Evolutionary conservation across 371 early-diverging fungal genomes (phyloP).

Genomic region (Mucor indicus): DNA sequence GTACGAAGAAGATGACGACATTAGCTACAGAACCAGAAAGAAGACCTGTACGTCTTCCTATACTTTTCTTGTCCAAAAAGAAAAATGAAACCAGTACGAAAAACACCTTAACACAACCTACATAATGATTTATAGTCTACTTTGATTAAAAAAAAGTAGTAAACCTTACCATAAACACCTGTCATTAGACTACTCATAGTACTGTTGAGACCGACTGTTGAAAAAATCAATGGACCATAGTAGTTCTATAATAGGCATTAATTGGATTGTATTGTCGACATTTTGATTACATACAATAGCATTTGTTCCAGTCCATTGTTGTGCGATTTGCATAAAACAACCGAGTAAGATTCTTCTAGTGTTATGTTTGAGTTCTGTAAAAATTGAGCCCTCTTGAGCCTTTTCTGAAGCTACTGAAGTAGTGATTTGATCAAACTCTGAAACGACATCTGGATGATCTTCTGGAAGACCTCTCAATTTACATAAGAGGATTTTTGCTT

Average conservation of each 20-base stretch:
- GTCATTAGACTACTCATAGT: slow-evolving; percentile 9
- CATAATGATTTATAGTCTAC: no score
- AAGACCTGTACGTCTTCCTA: slow-evolving; percentile 11
- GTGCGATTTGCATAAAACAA: slow-evolving; percentile 52
- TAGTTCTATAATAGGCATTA: no score
- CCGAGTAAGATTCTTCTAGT: slow-evolving; percentile 55
- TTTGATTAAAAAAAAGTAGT: no score
- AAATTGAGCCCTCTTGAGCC: no score
- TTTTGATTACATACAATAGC: slow-evolving; percentile 28
- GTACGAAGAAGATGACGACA: no score
- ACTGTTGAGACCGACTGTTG: slow-evolving; percentile 4
- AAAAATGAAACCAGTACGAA: slow-evolving; percentile 8
- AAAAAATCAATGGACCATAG: slow-evolving; percentile 15
- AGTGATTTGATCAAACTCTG: no score
- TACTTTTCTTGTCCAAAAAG: slow-evolving; percentile 8
- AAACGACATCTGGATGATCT: no score
- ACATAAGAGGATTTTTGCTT: no score
- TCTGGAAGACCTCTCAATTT: no score
- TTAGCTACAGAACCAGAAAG: slow-evolving; percentile 12
- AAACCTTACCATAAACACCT: slow-evolving; percentile 12
- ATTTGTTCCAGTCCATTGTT: slow-evolving; percentile 71
- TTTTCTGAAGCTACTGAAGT: no score
- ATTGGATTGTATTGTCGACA: no score
- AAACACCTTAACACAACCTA: slow-evolving; percentile 12
- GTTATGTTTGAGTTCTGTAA: slow-evolving; percentile 55